A percentile compares a stretch with the other conserved stretches of the same genome.
Conservation (phyloP, 2,329 filamentous ascomycete species). For the Tolypocladium capitatum region DNA sequence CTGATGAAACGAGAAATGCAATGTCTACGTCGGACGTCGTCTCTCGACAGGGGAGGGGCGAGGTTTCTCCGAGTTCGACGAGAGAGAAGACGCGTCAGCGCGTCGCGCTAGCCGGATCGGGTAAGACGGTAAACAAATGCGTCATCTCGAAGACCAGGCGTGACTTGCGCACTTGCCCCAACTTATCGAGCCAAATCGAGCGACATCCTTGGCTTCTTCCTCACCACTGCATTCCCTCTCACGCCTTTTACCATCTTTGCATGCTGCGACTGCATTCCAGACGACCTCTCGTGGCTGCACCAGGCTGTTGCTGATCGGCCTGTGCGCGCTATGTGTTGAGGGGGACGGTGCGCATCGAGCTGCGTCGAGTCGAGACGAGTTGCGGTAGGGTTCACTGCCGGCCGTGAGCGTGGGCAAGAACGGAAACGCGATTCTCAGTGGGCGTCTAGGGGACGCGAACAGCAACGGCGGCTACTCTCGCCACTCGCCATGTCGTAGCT, state of each 20-base stretch:
- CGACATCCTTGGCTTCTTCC: conserved; percentile 2
- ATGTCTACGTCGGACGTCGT: too few species aligned
- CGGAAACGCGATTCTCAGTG: not conserved
- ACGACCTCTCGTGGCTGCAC: not conserved
- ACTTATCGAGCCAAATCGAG: conserved; percentile 5
- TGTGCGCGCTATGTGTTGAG: conserved; percentile 1
- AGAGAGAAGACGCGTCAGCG: conserved; percentile 22
- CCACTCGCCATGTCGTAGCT: conserved; percentile 1
- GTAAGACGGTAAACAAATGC: conserved; percentile 25
- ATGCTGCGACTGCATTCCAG: not conserved
- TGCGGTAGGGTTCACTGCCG: not conserved
- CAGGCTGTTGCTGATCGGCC: not conserved
- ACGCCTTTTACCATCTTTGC: not conserved
- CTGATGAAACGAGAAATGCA: conserved; percentile 2
- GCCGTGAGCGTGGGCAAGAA: not conserved
- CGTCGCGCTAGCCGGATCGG: conserved; percentile 14
- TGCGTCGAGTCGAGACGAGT: conserved; percentile 1
- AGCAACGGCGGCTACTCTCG: not conserved
- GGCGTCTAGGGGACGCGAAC: not conserved
- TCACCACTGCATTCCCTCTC: not conserved
- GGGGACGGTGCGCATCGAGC: conserved; percentile 1
- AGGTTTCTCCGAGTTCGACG: too few species aligned
- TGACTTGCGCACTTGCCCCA: conserved; percentile 5
- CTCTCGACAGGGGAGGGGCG: not conserved
- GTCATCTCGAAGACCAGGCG: conserved; percentile 13